These are phyloP conservation scores for Creolimax fragrantissima DNA, from an alignment of 78 protist genomes.

Conservation along the genomic window DNA sequence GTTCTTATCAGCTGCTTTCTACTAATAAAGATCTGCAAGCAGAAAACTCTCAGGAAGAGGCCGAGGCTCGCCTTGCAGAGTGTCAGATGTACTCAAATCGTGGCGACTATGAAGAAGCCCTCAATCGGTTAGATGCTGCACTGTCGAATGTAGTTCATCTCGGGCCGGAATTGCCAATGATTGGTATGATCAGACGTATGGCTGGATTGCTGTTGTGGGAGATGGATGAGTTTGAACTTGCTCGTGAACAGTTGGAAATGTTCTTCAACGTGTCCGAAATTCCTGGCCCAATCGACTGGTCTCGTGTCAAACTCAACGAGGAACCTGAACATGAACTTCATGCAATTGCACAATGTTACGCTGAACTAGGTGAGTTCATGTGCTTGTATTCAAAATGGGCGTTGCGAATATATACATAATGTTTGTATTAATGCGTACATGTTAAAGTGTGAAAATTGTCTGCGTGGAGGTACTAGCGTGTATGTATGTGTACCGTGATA, in stretches of 20 bases:
- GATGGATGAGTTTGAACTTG: background rate
- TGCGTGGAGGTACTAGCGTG: background rate
- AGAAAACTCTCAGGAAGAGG: too few species aligned
- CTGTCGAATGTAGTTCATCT: background rate
- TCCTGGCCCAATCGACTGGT: background rate
- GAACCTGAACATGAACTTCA: background rate
- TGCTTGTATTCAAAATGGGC: too few species aligned
- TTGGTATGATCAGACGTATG: background rate
- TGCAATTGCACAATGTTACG: background rate
- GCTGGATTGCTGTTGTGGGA: background rate
- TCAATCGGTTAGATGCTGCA: background rate
- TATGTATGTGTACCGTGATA: background rate
- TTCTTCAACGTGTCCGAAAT: background rate
- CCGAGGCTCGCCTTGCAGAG: too few species aligned
- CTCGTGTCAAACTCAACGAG: background rate
- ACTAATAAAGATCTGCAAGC: too few species aligned
- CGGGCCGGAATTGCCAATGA: background rate
- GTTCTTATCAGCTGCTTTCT: too few species aligned
- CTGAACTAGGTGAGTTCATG: background rate
- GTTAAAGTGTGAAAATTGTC: background rate
- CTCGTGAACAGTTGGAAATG: background rate
- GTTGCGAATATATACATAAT: background rate
- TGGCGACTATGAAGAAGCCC: background rate
- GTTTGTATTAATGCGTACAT: background rate
- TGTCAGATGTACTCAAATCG: too few species aligned